Base-by-base conservation (phyloP, 2,329 filamentous ascomycete genomes). In the Epichloe elymi region DNA sequence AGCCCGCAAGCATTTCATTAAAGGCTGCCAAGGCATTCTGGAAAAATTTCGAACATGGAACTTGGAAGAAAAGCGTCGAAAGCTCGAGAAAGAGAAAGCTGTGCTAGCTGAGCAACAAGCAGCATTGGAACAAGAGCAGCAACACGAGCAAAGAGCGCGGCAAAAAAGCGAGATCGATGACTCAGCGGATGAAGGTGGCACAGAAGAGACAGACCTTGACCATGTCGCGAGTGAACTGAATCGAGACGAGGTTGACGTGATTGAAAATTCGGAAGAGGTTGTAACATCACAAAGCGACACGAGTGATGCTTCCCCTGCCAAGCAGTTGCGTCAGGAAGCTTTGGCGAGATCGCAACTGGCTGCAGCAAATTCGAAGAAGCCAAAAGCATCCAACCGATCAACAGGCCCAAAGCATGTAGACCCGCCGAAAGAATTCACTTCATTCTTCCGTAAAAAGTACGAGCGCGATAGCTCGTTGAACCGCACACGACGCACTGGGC, bases 31-130 rank as follows among this genome's bases (percentile, higher is more conserved):
- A 55, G 76, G 77, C 0, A 83, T 97, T 33, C 75, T 97, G 19
- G 82, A 88, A 55, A 97, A 96, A 64, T 97, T 96, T 64, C 79
- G 82, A 48, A 74, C 79, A 50, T 97, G 90, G 90, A 89, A 83
- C 55, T 78, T 90, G 54, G 88, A 95, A 63, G 93, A 98, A 66
- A 94, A 90, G 70, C 80, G 85, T 42, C 74, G 87, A 53, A 88
- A 88, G 66, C 69, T 80, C 3, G 85, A 88, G 60, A 87, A 83
- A 60, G 88, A 91, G 54, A 82, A 82, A 19, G 42, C 39, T 2
- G n/a, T 50, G 5, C 52, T 52, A 10, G 53, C 53, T 5, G 50
- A 50, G 17, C 53, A 54, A 37, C 42, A 49, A 38, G 50, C 53
- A 50, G 61, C 56, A 10, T 52, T 66, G 4, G 67, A 62, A 19